A percentile compares a stretch with the other conserved stretches of the same genome.
These are phyloP conservation scores for Vigna angularis DNA, from an alignment of 306 rosid genomes.

Conservation along the genomic window DNA sequence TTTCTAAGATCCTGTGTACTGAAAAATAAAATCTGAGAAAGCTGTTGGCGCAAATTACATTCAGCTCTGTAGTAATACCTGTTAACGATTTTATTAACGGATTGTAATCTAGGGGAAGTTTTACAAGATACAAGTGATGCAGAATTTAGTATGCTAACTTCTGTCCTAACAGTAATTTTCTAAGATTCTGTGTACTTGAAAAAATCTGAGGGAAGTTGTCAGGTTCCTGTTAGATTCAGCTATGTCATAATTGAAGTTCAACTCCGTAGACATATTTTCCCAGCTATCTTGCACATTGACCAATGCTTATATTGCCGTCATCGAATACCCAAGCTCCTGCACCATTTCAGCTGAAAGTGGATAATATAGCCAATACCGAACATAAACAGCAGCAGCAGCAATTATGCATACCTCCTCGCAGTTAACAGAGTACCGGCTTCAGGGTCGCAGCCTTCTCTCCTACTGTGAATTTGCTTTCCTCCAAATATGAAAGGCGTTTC, in stretches of 20 bases:
- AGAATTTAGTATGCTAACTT: constrained; percentile 40
- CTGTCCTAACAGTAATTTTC: constrained; percentile 30
- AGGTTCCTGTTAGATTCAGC: constrained; percentile 26
- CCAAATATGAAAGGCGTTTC: constrained; percentile 64
- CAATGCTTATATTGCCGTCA: constrained; percentile 38
- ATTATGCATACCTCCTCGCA: constrained; percentile 63
- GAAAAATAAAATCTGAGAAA: constrained; percentile 40
- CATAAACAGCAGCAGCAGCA: not conserved
- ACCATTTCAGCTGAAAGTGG: constrained; percentile 35
- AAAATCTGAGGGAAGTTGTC: constrained; percentile 43
- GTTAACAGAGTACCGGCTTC: constrained; percentile 45
- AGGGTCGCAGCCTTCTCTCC: constrained; percentile 48
- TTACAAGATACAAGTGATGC: constrained; percentile 45
- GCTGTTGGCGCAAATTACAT: constrained; percentile 37
- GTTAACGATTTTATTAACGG: constrained; percentile 56
- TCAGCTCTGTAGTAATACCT: constrained; percentile 54
- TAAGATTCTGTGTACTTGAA: constrained; percentile 45
- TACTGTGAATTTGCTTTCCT: constrained; percentile 61
- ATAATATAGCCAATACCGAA: constrained; percentile 23
- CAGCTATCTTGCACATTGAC: constrained; percentile 35
- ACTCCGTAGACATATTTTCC: constrained; percentile 35
- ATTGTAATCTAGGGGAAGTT: constrained; percentile 45
- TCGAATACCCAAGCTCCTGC: constrained; percentile 80
- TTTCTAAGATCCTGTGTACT: constrained; percentile 47
- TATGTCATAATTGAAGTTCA: constrained; percentile 32